Percentiles rank a stretch among this genome's conserved stretches.
These are phyloP conservation scores for Xylaria acuta DNA, from an alignment of 495 filamentous ascomycete genomes.

Conservation along the genomic window DNA sequence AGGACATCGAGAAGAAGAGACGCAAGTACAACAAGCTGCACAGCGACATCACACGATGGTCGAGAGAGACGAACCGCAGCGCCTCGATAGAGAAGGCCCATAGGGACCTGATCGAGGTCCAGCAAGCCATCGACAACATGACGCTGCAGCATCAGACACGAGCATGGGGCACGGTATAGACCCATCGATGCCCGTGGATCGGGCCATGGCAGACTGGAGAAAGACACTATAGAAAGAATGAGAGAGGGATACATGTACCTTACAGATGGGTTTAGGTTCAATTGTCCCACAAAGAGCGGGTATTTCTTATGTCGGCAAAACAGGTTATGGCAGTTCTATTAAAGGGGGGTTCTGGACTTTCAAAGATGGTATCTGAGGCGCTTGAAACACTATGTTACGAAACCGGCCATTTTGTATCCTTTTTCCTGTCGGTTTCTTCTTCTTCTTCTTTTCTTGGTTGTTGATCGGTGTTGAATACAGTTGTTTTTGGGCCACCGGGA, in stretches of 20 bases:
- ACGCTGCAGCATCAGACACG: slow-evolving; percentile 54
- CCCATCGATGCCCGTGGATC: slow-evolving; percentile 25
- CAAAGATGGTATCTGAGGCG: slow-evolving; percentile 23
- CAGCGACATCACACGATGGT: slow-evolving; percentile 83
- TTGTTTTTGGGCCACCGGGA: slow-evolving; percentile 14
- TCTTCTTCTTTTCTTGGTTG: not conserved
- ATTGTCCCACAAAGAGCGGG: slow-evolving; percentile 25
- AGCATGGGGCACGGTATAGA: slow-evolving; percentile 40
- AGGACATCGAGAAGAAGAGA: slow-evolving; percentile 87
- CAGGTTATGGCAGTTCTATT: slow-evolving; percentile 5
- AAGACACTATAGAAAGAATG: not conserved
- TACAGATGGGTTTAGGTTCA: slow-evolving; percentile 21
- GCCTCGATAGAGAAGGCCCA: slow-evolving; percentile 83
- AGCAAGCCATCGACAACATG: slow-evolving; percentile 67
- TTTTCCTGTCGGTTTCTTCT: not conserved
- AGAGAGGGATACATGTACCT: slow-evolving; percentile 5
- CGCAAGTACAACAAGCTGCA: slow-evolving; percentile 76
- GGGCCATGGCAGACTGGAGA: not conserved
- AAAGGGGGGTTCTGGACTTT: slow-evolving; percentile 14
- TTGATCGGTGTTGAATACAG: not conserved
- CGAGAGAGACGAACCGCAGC: slow-evolving; percentile 70
- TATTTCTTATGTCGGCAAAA: slow-evolving; percentile 26
- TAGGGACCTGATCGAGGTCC: slow-evolving; percentile 65
- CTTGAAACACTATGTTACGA: slow-evolving; percentile 15
- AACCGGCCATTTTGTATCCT: slow-evolving; percentile 20